These are phyloP conservation scores for Jaapia argillacea DNA, from an alignment of 768 basidiomycete genomes.

Conservation along the genomic window DNA sequence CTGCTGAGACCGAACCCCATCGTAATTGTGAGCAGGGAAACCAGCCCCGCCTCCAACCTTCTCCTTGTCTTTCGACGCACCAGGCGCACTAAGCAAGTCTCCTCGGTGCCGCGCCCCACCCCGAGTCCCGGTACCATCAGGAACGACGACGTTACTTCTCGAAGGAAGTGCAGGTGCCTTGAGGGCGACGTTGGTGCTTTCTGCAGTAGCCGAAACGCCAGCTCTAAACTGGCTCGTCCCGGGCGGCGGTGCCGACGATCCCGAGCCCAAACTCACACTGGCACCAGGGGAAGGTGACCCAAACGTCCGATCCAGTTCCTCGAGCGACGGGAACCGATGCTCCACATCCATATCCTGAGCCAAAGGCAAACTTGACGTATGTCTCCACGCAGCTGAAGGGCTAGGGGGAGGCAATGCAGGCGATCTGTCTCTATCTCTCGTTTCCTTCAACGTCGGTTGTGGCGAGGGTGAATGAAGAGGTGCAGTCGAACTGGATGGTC, in stretches of 20 bases:
- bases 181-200: too few species aligned
- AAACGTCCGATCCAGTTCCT: constrained; percentile 63
- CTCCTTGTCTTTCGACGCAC: constrained; percentile 8
- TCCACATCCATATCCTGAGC: constrained; percentile 43
- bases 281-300: constrained; percentile 15
- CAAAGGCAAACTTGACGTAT: constrained; percentile 12
- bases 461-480: not conserved
- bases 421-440: too few species aligned
- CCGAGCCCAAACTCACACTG: constrained; percentile 4
- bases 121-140: not conserved
- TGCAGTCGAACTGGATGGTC: constrained; percentile 7
- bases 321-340: constrained; percentile 78
- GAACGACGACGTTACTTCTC: not conserved
- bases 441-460: not conserved
- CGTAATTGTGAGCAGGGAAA: constrained; percentile 11
- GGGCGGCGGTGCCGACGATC: constrained; percentile 3
- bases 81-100: constrained; percentile 5
- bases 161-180: not conserved
- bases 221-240: too few species aligned
- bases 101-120: constrained; percentile 2
- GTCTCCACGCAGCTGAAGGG: not conserved
- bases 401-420: not conserved
- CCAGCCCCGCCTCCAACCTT: constrained; percentile 1
- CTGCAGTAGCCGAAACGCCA: too few species aligned
- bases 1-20: constrained; percentile 45